A percentile compares a stretch with the other conserved stretches of the same genome.
Evolutionary conservation across 2,329 filamentous ascomycete genomes (phyloP).

Genomic region (Byssochlamys sp.): DNA sequence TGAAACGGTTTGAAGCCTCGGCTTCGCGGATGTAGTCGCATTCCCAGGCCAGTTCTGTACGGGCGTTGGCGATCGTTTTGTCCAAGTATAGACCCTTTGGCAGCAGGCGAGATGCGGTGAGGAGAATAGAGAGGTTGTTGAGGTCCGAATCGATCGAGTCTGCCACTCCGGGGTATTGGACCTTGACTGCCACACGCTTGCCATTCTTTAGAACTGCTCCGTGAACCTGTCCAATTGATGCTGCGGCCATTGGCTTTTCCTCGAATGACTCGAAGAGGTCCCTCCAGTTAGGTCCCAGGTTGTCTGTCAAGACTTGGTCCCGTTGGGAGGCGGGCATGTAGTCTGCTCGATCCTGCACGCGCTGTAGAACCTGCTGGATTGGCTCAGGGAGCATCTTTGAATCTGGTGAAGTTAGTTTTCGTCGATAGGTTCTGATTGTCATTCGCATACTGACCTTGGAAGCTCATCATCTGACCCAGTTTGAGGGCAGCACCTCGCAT

Average conservation of each 20-base stretch:
- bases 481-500: conserved; percentile 98
- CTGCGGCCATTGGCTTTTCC: conserved; percentile 84
- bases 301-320: conserved; percentile 67
- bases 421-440: background rate
- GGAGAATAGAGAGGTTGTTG: conserved; percentile 80
- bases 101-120: conserved; percentile 80
- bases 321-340: conserved; percentile 96
- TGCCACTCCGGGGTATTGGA: conserved; percentile 93
- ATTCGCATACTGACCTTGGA: conserved; percentile 52
- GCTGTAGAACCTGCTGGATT: conserved; percentile 80
- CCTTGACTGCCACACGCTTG: conserved; percentile 78
- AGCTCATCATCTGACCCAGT: conserved; percentile 94
- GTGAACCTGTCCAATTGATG: conserved; percentile 95
- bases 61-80: conserved; percentile 92
- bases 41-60: conserved; percentile 88
- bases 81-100: conserved; percentile 89
- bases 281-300: conserved; percentile 76
- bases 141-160: conserved; percentile 94
- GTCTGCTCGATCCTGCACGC: conserved; percentile 91
- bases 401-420: conserved; percentile 43
- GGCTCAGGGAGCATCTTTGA: conserved; percentile 82
- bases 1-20: conserved; percentile 66
- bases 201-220: conserved; percentile 67
- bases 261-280: conserved; percentile 75
- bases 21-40: conserved; percentile 91